phyloP scores from a whole-genome alignment of 257 asterid genomes.

The Primulina eburnea region DNA sequence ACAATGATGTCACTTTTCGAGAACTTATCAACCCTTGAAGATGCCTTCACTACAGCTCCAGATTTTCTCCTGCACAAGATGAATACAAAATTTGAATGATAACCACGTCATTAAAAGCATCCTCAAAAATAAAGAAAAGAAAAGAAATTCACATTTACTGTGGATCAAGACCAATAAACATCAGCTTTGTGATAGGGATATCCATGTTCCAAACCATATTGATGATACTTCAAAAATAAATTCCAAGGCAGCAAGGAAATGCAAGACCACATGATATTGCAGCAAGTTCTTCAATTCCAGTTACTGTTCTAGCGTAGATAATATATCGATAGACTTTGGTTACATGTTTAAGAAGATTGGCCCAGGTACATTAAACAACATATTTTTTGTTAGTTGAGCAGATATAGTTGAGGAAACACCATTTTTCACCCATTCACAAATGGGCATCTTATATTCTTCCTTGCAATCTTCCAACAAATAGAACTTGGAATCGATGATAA shows the following conservation, averaged over 20 bases:
- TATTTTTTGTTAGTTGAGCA: not conserved
- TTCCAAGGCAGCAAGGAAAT: not conserved
- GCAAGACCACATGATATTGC: constrained; percentile 1
- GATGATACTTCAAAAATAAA: constrained; percentile 1
- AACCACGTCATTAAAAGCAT: not conserved
- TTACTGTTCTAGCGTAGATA: not conserved
- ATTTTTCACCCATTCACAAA: not conserved
- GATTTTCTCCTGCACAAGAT: constrained; percentile 59
- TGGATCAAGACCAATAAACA: constrained; percentile 11
- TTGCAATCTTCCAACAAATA: constrained; percentile 8
- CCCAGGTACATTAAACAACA: constrained; percentile 11
- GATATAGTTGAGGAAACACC: constrained; percentile 3
- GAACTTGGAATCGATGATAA: not conserved
- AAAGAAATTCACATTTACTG: constrained; percentile 4
- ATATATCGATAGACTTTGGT: not conserved
- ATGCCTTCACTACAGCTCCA: constrained; percentile 67
- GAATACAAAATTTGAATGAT: not conserved
- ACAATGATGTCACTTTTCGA: constrained; percentile 89
- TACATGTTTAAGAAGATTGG: not conserved
- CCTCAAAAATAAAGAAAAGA: not conserved
- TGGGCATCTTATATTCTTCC: not conserved
- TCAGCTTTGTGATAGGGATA: not conserved
- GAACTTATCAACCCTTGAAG: constrained; percentile 86
- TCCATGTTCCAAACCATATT: not conserved
- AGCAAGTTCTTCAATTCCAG: not conserved